Evolutionary conservation across 2,329 filamentous ascomycete genomes (phyloP).

Genomic region (Microcyclospora tardicrescens): DNA sequence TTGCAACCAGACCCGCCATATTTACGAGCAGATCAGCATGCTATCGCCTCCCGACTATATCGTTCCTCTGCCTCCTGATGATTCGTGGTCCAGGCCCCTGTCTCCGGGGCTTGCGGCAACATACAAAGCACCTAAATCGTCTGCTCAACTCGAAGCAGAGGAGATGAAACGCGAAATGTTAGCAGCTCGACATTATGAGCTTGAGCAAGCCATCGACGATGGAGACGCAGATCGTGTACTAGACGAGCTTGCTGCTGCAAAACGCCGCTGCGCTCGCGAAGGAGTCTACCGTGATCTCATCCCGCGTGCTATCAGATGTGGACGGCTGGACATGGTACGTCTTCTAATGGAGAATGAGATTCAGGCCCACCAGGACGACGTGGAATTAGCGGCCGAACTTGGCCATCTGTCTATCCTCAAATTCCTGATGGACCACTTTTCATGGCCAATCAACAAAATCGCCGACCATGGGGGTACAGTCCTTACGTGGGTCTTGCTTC

Average conservation of each 20-base stretch:
- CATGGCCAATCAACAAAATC: constrained; percentile 1
- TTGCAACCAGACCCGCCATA: too few species aligned
- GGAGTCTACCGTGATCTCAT: neutral
- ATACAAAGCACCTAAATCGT: too few species aligned
- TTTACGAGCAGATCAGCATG: too few species aligned
- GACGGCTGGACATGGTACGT: constrained; percentile 1
- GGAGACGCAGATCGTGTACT: constrained; percentile 1
- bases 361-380: neutral
- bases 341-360: constrained; percentile 2
- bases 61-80: too few species aligned
- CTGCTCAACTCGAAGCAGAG: too few species aligned
- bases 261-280: neutral
- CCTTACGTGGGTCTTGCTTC: constrained; percentile 1
- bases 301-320: constrained; percentile 1
- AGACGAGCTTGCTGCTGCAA: constrained; percentile 1
- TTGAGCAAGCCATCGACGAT: constrained; percentile 1
- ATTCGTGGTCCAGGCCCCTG: too few species aligned
- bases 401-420: constrained; percentile 1
- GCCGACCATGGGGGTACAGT: constrained; percentile 1
- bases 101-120: too few species aligned
- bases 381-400: constrained; percentile 1
- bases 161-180: too few species aligned
- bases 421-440: constrained; percentile 1
- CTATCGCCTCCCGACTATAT: too few species aligned
- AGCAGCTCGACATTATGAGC: neutral